A percentile compares a stretch with the other conserved stretches of the same genome.
phyloP scores from a whole-genome alignment of 768 basidiomycete species.

The Cystobasidium ongulense region DNA sequence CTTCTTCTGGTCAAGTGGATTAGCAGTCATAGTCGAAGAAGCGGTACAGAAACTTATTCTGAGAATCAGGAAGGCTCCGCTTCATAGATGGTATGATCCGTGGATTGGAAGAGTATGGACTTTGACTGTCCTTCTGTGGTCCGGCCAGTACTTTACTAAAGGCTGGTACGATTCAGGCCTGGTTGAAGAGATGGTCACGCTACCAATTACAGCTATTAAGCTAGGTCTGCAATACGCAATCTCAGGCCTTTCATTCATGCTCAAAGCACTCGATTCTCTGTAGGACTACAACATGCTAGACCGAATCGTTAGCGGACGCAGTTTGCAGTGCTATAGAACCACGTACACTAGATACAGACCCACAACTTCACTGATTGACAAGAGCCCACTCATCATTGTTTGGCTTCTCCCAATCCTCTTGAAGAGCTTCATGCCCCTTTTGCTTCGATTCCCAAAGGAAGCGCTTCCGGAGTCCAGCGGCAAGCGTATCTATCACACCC shows the following conservation, averaged over 20 bases:
- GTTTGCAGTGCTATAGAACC: too few species aligned
- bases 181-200: constrained; percentile 25
- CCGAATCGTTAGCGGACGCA: too few species aligned
- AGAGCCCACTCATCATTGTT: constrained; percentile 13
- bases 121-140: constrained; percentile 21
- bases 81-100: constrained; percentile 17
- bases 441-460: not conserved
- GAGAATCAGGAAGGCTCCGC: not conserved
- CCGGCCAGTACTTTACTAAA: constrained; percentile 24
- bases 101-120: constrained; percentile 28
- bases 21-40: constrained; percentile 18
- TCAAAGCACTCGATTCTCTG: not conserved
- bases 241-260: not conserved
- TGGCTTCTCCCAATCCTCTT: not conserved
- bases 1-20: constrained; percentile 24
- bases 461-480: not conserved
- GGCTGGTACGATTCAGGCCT: constrained; percentile 27
- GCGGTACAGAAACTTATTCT: not conserved
- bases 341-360: too few species aligned
- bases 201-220: not conserved
- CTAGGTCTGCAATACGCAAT: not conserved
- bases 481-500: constrained; percentile 22
- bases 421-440: not conserved
- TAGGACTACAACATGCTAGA: too few species aligned
- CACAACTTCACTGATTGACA: not conserved